These are phyloP conservation scores for Blastobotrys muscicola DNA, from an alignment of 805 yeast genomes.

Conservation along the genomic window DNA sequence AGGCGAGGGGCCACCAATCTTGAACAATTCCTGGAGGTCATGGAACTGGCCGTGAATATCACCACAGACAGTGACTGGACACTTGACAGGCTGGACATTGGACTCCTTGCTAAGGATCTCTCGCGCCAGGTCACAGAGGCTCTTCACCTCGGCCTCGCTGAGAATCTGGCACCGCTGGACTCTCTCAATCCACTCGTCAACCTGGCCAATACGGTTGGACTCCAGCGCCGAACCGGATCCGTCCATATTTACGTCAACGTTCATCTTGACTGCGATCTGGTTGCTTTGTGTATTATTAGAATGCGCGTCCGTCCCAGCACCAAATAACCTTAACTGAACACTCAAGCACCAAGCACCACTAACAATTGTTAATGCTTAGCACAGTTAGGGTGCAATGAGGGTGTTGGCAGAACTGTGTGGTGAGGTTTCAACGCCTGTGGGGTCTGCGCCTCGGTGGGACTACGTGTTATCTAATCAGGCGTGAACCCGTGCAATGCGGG, in stretches of 20 bases:
- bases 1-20: conserved; percentile 91
- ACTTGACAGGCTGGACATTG: conserved; percentile 89
- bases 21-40: conserved; percentile 85
- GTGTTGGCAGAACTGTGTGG: no score
- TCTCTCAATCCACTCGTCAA: conserved; percentile 83
- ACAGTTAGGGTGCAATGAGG: no score
- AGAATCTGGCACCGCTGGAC: conserved; percentile 72
- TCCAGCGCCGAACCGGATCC: background rate
- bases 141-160: conserved; percentile 67
- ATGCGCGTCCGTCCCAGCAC: background rate
- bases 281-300: background rate
- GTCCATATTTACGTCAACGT: background rate
- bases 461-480: no score
- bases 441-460: no score
- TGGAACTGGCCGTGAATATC: conserved; percentile 96
- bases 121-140: conserved; percentile 76
- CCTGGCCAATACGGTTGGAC: conserved; percentile 30
- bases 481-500: no score
- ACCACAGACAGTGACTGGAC: conserved; percentile 95
- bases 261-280: background rate
- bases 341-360: background rate
- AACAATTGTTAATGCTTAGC: no score
- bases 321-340: background rate
- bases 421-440: no score
- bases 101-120: conserved; percentile 74